phyloP scores from a whole-genome alignment of 805 yeast species.

The Yarrowia sp. region DNA sequence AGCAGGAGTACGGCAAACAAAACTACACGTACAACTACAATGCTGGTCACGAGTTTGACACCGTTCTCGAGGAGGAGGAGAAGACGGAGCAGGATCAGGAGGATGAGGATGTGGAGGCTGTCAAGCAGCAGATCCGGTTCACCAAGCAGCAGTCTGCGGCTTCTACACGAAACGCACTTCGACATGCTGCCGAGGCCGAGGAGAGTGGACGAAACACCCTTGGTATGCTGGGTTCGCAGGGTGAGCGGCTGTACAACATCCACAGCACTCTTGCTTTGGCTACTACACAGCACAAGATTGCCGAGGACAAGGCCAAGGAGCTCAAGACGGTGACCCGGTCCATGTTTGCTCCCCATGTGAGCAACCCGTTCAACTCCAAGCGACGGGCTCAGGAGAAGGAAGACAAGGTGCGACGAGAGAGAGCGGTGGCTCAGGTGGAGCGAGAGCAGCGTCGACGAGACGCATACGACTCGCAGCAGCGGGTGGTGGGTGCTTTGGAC shows the following conservation, averaged over 20 bases:
- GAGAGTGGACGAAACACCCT: constrained; percentile 74
- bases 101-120: constrained; percentile 23
- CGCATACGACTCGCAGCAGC: constrained; percentile 62
- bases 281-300: constrained; percentile 75
- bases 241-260: constrained; percentile 76
- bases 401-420: constrained; percentile 58
- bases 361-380: constrained; percentile 86
- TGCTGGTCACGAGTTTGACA: constrained; percentile 21
- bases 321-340: constrained; percentile 76
- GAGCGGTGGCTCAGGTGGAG: constrained; percentile 58
- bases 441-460: constrained; percentile 60
- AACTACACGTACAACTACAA: constrained; percentile 22
- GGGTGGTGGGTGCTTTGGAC: constrained; percentile 54
- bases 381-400: constrained; percentile 73
- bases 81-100: constrained; percentile 27
- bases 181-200: constrained; percentile 69
- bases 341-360: constrained; percentile 73
- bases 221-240: constrained; percentile 92
- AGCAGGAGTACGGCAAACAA: constrained; percentile 19
- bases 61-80: constrained; percentile 28
- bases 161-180: constrained; percentile 78
- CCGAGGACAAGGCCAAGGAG: constrained; percentile 78
- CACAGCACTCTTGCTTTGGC: constrained; percentile 76
- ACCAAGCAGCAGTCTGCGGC: constrained; percentile 53
- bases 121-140: constrained; percentile 29